phyloP scores from a whole-genome alignment of 441 rosid genomes.

The Flueggea neowawraea region DNA sequence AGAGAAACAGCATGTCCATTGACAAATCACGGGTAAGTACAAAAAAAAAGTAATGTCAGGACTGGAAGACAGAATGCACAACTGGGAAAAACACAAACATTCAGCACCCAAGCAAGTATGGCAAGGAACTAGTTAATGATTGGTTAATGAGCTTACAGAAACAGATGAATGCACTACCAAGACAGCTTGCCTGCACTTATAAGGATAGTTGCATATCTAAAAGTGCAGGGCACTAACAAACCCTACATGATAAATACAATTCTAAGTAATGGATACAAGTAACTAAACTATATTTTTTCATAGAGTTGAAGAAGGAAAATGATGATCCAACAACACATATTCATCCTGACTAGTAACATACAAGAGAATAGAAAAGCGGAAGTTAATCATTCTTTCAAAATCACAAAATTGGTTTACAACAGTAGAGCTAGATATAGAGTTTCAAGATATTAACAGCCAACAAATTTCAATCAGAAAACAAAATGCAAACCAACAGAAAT shows the following conservation, averaged over 20 bases:
- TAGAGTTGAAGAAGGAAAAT: not conserved
- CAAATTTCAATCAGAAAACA: not conserved
- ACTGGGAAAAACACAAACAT: not conserved
- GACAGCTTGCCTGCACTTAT: too few species aligned
- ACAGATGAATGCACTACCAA: too few species aligned
- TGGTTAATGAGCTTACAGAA: too few species aligned
- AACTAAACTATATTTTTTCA: not conserved
- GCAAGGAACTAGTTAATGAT: not conserved
- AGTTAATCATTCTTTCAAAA: too few species aligned
- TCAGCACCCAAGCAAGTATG: not conserved
- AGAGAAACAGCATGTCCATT: too few species aligned
- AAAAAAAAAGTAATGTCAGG: not conserved
- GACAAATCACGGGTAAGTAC: not conserved
- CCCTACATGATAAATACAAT: not conserved
- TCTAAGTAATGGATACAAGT: not conserved
- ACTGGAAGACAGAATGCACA: not conserved
- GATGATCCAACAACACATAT: not conserved
- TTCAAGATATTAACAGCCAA: not conserved
- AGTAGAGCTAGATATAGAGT: not conserved
- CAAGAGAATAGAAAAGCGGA: too few species aligned
- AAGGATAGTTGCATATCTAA: too few species aligned
- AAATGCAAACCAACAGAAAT: conserved; percentile 1
- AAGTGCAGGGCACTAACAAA: too few species aligned
- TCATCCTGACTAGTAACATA: too few species aligned
- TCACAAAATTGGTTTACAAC: too few species aligned